A percentile compares a stretch with the other conserved stretches of the same genome.
Conservation (phyloP, 805 yeast species). For the Candida namnaoensis region DNA sequence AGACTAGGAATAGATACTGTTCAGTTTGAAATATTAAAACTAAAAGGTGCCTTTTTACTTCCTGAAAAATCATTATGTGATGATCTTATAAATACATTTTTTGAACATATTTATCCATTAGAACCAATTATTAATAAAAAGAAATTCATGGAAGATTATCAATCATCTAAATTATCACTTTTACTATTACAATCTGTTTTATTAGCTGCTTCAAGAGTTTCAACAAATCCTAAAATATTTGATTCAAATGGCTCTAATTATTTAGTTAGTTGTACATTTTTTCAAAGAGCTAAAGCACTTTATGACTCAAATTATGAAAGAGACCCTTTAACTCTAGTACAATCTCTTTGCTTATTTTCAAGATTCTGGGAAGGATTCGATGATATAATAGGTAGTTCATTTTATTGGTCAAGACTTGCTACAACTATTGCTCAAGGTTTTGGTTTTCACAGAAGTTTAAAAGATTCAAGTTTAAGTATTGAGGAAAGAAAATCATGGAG, state of each 20-base stretch:
- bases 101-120: slow-evolving; percentile 55
- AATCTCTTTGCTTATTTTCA: slow-evolving; percentile 53
- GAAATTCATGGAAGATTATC: slow-evolving; percentile 50
- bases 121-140: slow-evolving; percentile 61
- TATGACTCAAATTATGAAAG: slow-evolving; percentile 63
- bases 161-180: slow-evolving; percentile 48
- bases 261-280: slow-evolving; percentile 49
- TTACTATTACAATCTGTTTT: slow-evolving; percentile 61
- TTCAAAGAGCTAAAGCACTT: slow-evolving; percentile 65
- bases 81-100: slow-evolving; percentile 53
- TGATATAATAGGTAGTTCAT: slow-evolving; percentile 55
- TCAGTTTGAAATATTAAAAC: slow-evolving; percentile 54
- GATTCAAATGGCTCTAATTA: slow-evolving; percentile 39
- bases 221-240: slow-evolving; percentile 40
- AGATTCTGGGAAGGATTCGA: slow-evolving; percentile 72
- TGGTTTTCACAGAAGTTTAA: slow-evolving; percentile 61
- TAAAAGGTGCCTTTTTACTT: slow-evolving; percentile 62
- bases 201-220: slow-evolving; percentile 59
- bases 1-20: slow-evolving; percentile 35
- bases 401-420: slow-evolving; percentile 65
- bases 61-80: slow-evolving; percentile 53
- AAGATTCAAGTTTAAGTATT: slow-evolving; percentile 25
- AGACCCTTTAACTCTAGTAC: slow-evolving; percentile 54
- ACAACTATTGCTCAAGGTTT: slow-evolving; percentile 64
- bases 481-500: slow-evolving; percentile 44